Evolutionary conservation across 2,329 filamentous ascomycete genomes (phyloP), one percentile per base, ranked within the genome.

Genomic region (Karstenula rhodostoma): DNA sequence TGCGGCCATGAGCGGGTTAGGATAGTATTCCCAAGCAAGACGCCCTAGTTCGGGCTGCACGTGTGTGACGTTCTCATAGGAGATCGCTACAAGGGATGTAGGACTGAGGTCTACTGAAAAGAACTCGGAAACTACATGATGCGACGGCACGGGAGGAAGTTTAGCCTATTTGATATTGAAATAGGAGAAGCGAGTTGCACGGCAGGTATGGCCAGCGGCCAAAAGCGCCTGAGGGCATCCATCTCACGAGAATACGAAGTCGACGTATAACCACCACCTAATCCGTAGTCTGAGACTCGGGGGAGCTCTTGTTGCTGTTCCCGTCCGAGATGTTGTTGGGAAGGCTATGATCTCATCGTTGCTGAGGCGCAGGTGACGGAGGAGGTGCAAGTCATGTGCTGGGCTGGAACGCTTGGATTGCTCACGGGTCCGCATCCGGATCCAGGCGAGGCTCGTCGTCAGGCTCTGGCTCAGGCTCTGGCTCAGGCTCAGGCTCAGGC

Each of bases 41-140:
- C 73, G 62, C 2, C 66, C 66, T 13, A 63, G 48, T 13, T 68
- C 64, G 2, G 59, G 66, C 40, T 76, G 67, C n/a, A 76, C 67
- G 33, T 69, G 65, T 0, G 70, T 73, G 29, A 76, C 66, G n/a
- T 65, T 66, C 47, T 77, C 73, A 33, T 69, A 65, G 1, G 72
- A 63, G 33, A 64, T 56, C 15, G 15, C 25, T 32, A 13, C 1
- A 49, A n/a, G 27, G 27, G 32, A 33, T 32, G 47, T 27, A 32
- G n/a, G n/a, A 49, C 27, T 19, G 7, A 32, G n/a, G 47, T 27
- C 29, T 37, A 25, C 48, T 35, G 25, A n/a, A 19, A 54, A 32
- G 23, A 19, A 17, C 32, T 33, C 32, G 25, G 50, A 23, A 23
- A 32, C 2, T 44, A 15, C 35, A 53, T 4, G 8, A 29, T 8